Evolutionary conservation across 2,329 filamentous ascomycete genomes (phyloP).

Genomic region (Sporothrix brasiliensis): DNA sequence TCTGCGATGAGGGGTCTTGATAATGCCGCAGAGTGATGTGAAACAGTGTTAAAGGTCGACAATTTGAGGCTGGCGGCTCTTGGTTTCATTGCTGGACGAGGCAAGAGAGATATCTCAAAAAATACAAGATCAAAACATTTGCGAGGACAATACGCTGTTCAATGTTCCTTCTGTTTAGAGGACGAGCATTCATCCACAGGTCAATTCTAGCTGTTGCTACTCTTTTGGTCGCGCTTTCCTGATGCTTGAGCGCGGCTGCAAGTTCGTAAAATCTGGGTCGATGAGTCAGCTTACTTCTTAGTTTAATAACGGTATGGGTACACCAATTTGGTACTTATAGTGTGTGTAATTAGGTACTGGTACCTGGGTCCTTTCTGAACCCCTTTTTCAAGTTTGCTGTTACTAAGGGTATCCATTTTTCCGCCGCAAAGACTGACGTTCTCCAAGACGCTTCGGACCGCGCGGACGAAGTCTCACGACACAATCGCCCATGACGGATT

Average conservation of each 20-base stretch:
- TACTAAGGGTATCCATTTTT: conserved; percentile 24
- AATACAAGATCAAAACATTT: background rate
- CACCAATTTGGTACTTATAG: background rate
- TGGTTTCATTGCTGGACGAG: conserved; percentile 12
- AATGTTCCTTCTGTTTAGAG: background rate
- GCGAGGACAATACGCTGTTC: background rate
- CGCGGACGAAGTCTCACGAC: conserved; percentile 27
- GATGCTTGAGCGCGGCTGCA: conserved; percentile 4
- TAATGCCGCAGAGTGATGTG: conserved; percentile 30
- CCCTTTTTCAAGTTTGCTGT: background rate
- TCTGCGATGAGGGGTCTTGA: conserved; percentile 28
- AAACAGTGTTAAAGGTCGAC: conserved; percentile 20
- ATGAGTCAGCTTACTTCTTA: conserved; percentile 15
- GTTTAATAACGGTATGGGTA: background rate
- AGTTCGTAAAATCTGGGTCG: background rate
- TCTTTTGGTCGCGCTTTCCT: conserved; percentile 19
- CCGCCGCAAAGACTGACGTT: conserved; percentile 23
- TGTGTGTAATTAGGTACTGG: background rate
- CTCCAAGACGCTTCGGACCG: conserved; percentile 27
- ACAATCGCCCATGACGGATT: background rate
- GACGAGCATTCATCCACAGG: background rate
- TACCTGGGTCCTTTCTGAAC: background rate
- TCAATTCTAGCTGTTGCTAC: no score
- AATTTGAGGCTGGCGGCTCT: background rate
- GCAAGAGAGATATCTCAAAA: background rate